Evolutionary conservation across 805 yeast genomes (phyloP).

Genomic region (Wickerhamomyces subpelliculosus): DNA sequence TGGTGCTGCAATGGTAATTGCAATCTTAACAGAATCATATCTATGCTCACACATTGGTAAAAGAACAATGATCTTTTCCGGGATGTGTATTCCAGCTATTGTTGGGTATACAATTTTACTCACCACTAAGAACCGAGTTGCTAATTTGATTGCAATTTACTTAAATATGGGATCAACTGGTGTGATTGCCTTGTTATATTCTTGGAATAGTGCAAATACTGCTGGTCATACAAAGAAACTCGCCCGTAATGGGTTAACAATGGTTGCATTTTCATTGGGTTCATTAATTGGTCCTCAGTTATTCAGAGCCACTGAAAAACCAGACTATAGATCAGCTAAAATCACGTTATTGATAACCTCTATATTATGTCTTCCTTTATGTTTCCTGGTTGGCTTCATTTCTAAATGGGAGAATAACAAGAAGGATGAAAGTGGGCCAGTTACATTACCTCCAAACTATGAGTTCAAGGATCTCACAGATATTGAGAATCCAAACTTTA

Average conservation of each 20-base stretch:
- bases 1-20: constrained; percentile 41
- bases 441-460: constrained; percentile 26
- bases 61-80: constrained; percentile 29
- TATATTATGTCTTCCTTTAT: constrained; percentile 36
- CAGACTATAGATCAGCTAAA: constrained; percentile 51
- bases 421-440: constrained; percentile 36
- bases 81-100: constrained; percentile 40
- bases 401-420: constrained; percentile 42
- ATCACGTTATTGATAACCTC: constrained; percentile 47
- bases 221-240: constrained; percentile 56
- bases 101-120: constrained; percentile 42
- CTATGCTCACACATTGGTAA: constrained; percentile 29
- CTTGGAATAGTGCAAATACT: constrained; percentile 57
- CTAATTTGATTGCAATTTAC: constrained; percentile 43
- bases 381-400: constrained; percentile 34
- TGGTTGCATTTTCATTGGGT: constrained; percentile 53
- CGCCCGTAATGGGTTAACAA: constrained; percentile 44
- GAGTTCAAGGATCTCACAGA: constrained; percentile 55
- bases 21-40: constrained; percentile 33
- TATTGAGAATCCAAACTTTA: constrained; percentile 47
- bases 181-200: constrained; percentile 49
- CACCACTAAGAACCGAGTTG: constrained; percentile 31
- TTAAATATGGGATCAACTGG: constrained; percentile 49
- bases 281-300: constrained; percentile 60
- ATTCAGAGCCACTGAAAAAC: constrained; percentile 44